Conservation (phyloP, 2,329 filamentous ascomycete genomes). For the Bipolaris gigantea region DNA sequence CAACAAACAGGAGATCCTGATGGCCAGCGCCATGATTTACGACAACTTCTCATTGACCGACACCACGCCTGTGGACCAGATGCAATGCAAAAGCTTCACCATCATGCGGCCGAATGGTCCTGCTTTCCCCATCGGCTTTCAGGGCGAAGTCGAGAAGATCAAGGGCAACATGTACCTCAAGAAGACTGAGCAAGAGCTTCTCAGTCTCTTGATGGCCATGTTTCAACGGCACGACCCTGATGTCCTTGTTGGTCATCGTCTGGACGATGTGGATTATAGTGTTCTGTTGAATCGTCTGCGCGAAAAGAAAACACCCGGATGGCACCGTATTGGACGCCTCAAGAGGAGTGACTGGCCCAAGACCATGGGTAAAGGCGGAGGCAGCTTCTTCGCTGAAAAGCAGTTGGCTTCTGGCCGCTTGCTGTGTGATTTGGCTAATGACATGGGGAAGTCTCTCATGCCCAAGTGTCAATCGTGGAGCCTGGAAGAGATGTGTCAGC, state of each 20-base stretch:
- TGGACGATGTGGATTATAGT: constrained; percentile 97
- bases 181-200: constrained; percentile 80
- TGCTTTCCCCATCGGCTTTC: constrained; percentile 84
- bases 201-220: constrained; percentile 87
- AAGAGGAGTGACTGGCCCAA: constrained; percentile 84
- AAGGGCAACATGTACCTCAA: constrained; percentile 77
- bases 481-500: constrained; percentile 93
- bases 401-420: constrained; percentile 86
- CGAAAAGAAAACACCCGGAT: constrained; percentile 88
- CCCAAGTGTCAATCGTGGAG: constrained; percentile 97
- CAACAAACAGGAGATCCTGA: constrained; percentile 94
- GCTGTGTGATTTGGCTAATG: constrained; percentile 91
- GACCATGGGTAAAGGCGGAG: constrained; percentile 80
- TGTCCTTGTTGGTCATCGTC: constrained; percentile 87
- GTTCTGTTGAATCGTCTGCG: constrained; percentile 83
- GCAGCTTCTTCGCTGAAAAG: constrained; percentile 90
- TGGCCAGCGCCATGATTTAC: constrained; percentile 89
- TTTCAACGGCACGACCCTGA: constrained; percentile 89
- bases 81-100: constrained; percentile 89
- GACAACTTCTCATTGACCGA: constrained; percentile 86
- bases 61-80: constrained; percentile 82
- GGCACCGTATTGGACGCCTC: constrained; percentile 89
- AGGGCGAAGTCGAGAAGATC: constrained; percentile 72
- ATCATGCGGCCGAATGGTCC: constrained; percentile 79
- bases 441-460: constrained; percentile 97